These are phyloP conservation scores for Metarhizium rileyi DNA, from an alignment of 2,329 filamentous ascomycete genomes.

Conservation along the genomic window DNA sequence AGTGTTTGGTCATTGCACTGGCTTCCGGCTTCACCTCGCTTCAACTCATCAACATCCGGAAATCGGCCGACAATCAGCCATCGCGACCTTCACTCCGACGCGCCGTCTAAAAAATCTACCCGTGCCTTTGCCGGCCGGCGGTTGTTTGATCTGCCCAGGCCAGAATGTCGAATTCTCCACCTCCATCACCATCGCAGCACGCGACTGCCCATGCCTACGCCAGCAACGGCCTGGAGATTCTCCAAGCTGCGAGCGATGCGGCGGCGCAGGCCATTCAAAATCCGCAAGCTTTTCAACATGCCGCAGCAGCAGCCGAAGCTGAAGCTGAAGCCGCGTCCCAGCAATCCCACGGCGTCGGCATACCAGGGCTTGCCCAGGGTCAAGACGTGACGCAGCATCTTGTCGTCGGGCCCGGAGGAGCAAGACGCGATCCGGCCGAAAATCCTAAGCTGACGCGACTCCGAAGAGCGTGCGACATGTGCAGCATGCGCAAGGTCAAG, in stretches of 20 bases:
- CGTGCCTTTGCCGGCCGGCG: not conserved
- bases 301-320: slow-evolving; percentile 26
- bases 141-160: not conserved
- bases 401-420: slow-evolving; percentile 9
- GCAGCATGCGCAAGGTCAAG: slow-evolving; percentile 52
- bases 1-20: slow-evolving; percentile 8
- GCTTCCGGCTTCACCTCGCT: slow-evolving; percentile 30
- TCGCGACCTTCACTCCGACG: slow-evolving; percentile 17
- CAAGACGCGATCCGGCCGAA: slow-evolving; percentile 30
- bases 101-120: not conserved
- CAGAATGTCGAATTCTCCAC: slow-evolving; percentile 18
- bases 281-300: slow-evolving; percentile 28
- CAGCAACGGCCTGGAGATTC: slow-evolving; percentile 35
- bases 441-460: slow-evolving; percentile 46
- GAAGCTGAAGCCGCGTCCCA: slow-evolving; percentile 9
- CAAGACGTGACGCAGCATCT: slow-evolving; percentile 6
- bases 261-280: slow-evolving; percentile 31
- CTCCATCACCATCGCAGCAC: slow-evolving; percentile 13
- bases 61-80: slow-evolving; percentile 36
- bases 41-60: slow-evolving; percentile 26
- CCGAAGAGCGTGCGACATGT: slow-evolving; percentile 51
- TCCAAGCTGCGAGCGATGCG: slow-evolving; percentile 35
- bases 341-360: slow-evolving; percentile 1
- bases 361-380: not conserved
- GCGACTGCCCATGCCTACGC: slow-evolving; percentile 31